Evolutionary conservation across 2,329 filamentous ascomycete genomes (phyloP), one percentile per base, ranked within the genome.

Genomic region (Paracamarosporium sp.): DNA sequence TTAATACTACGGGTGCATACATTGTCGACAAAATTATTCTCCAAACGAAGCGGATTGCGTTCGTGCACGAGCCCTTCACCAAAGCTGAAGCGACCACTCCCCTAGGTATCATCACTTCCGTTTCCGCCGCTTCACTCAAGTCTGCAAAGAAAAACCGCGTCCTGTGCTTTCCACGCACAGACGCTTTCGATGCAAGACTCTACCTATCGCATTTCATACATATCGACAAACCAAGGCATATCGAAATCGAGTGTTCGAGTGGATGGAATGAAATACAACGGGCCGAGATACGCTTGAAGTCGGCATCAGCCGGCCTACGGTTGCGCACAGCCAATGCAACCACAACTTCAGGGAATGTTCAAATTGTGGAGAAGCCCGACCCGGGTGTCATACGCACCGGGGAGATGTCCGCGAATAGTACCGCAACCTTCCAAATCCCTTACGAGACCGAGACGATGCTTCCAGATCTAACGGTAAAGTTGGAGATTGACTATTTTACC

Each of bases 371-470:
- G 20, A 80, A 76, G 56, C 71, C 72, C 17, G 80, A 79, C 20
- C 75, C 78, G 13, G 82, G 83, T 4, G 75, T 77, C 13, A 78
- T 86, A 33, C 76, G 77, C 12, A 78, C 86, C 47, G 66, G 65
- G 17, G 50, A 61, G 0, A 75, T 91, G 43, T 63, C 75, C 0
- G 63, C 80, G 0, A 67, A 81, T 2, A 79, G 81, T 0, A 77
- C 70, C 0, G 76, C 90, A 20, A 86, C 81, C 22, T 80, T 97
- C 22, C 81, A 82, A 6, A 85, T 93, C 45, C 94, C 93, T 0
- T 99, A 96, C 67, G 93, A 90, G 1, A 83, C 94, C 11, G 93
- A 97, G 72, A 88, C 90, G 56, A 88, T 92, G 41, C 83, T 91
- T 0, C 83, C 83, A 3, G 88, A 88, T 33, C 85, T 97, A 1